Conservation (phyloP, 805 yeast genomes). For the Suhomyces prunicola region DNA sequence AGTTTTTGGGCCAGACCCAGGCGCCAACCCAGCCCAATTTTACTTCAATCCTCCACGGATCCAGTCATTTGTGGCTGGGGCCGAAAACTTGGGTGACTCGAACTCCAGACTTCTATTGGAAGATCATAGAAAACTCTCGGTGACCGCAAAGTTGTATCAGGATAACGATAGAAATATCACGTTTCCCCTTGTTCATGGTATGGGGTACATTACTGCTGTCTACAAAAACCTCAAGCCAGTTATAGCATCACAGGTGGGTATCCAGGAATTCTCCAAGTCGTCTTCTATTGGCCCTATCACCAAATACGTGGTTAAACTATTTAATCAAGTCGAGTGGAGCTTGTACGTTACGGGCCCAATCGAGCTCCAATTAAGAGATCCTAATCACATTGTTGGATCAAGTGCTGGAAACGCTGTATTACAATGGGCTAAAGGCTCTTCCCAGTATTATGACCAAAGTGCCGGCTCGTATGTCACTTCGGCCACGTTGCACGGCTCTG, state of each 20-base stretch:
- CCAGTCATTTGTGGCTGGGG: conserved; percentile 52
- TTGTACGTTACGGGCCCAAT: conserved; percentile 50
- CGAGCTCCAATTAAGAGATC: conserved; percentile 26
- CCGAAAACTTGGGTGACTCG: conserved; percentile 19
- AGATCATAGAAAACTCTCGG: conserved; percentile 31
- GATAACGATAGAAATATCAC: conserved; percentile 11
- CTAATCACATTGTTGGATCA: conserved; percentile 43
- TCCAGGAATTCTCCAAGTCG: conserved; percentile 45
- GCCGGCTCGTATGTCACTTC: conserved; percentile 61
- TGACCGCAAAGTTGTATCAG: conserved; percentile 19
- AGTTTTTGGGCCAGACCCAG: conserved; percentile 68
- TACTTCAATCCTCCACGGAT: conserved; percentile 69
- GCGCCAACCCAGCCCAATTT: conserved; percentile 49
- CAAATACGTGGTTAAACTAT: conserved; percentile 55
- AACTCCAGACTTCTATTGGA: conserved; percentile 19
- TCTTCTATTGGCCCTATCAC: conserved; percentile 29
- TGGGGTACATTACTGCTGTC: conserved; percentile 73
- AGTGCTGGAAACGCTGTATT: conserved; percentile 34
- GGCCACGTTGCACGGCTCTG: conserved; percentile 37
- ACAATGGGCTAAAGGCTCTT: conserved; percentile 28
- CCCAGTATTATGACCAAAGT: conserved; percentile 47
- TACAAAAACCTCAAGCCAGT: conserved; percentile 18
- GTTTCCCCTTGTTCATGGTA: conserved; percentile 73
- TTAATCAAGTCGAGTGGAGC: conserved; percentile 62
- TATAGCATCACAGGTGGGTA: conserved; percentile 62